Percentiles rank a stretch among this genome's conserved stretches.
Conservation (phyloP, 2,329 filamentous ascomycete species). For the Macrophomina pseudophaseolina region DNA sequence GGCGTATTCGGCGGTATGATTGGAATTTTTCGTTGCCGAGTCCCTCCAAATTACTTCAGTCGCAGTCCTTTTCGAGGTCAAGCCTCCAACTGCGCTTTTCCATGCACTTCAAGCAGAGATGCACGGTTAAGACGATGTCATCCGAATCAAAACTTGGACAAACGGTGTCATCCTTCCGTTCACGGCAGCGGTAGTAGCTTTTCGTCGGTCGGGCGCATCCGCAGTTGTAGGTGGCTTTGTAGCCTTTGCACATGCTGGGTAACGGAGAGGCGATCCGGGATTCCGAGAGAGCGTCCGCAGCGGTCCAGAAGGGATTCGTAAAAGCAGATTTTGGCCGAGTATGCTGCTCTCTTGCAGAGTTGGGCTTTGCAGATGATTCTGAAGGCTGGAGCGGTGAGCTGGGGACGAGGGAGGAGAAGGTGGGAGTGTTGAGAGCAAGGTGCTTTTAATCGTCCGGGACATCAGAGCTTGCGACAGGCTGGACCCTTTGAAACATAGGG, state of each 20-base stretch:
- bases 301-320: too few relatives aligned
- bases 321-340: too few relatives aligned
- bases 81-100: neutral
- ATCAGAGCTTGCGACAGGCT: neutral
- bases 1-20: too few relatives aligned
- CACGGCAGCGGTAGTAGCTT: neutral
- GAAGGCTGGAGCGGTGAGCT: neutral
- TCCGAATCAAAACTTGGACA: neutral
- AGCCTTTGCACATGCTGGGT: conserved; percentile 11
- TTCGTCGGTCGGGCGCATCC: neutral
- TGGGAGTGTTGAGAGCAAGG: neutral
- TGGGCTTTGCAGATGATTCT: neutral
- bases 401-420: neutral
- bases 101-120: conserved; percentile 6
- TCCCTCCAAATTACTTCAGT: neutral
- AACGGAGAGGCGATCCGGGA: neutral
- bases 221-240: conserved; percentile 3
- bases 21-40: too few relatives aligned
- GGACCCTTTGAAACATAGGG: conserved; percentile 1
- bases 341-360: too few relatives aligned
- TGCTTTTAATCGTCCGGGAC: neutral
- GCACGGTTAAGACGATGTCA: neutral
- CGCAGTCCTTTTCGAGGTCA: neutral
- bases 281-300: neutral
- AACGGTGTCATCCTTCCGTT: neutral